phyloP scores from a whole-genome alignment of 2,329 filamentous ascomycete genomes.

The Penicillium sp. region DNA sequence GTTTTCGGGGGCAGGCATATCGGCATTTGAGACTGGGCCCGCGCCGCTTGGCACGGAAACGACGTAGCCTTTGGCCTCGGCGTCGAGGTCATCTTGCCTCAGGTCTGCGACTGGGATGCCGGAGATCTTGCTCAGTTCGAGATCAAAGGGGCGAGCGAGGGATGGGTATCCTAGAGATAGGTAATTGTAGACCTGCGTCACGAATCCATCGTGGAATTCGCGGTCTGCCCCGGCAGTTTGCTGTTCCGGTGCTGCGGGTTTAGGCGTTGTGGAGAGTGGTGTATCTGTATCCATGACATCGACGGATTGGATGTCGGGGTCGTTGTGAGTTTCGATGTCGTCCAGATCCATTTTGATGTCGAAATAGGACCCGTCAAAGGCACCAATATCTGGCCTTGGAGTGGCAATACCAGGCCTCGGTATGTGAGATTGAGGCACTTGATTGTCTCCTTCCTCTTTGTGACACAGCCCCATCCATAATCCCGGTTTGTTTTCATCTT shows the following conservation, averaged over 20 bases:
- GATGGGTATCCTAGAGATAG: conserved; percentile 87
- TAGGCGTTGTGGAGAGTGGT: background rate
- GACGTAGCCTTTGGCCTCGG: conserved; percentile 70
- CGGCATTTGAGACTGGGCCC: conserved; percentile 33
- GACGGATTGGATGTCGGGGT: background rate
- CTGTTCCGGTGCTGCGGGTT: conserved; percentile 23
- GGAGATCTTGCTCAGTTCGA: conserved; percentile 79
- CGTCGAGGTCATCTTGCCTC: conserved; percentile 63
- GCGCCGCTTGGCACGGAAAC: conserved; percentile 36
- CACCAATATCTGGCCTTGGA: conserved; percentile 20
- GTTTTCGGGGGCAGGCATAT: conserved; percentile 45
- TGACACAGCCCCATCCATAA: conserved; percentile 42
- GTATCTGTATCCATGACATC: background rate
- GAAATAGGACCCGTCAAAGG: conserved; percentile 4
- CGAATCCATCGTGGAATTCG: conserved; percentile 79
- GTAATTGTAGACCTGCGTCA: conserved; percentile 97
- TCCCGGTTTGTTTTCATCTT: conserved; percentile 33
- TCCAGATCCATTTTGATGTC: conserved; percentile 16
- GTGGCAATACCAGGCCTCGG: conserved; percentile 23
- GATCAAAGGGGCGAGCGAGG: conserved; percentile 76
- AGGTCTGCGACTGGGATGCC: conserved; percentile 66
- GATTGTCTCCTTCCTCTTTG: conserved; percentile 19
- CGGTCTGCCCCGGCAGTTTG: conserved; percentile 49
- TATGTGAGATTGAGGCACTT: conserved; percentile 11
- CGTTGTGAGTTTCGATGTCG: conserved; percentile 14